These are phyloP conservation scores for Aspergillus chevalieri DNA, from an alignment of 2,329 filamentous ascomycete genomes.

Conservation along the genomic window DNA sequence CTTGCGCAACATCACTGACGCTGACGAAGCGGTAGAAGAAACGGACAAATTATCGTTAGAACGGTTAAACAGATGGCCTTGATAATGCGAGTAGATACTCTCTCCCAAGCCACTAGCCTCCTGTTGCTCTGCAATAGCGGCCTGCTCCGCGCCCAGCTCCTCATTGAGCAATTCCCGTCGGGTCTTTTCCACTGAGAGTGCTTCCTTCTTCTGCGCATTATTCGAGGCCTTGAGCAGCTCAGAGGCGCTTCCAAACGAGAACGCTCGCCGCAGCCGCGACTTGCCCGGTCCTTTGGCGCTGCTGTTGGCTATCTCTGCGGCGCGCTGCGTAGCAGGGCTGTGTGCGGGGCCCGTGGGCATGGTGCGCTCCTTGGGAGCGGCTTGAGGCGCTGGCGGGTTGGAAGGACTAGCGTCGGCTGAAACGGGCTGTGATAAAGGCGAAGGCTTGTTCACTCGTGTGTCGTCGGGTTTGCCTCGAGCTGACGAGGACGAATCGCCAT, in stretches of 20 bases:
- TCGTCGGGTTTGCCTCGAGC: constrained; percentile 53
- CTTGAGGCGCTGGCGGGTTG: constrained; percentile 14
- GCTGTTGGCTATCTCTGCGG: constrained; percentile 81
- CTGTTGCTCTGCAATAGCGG: constrained; percentile 83
- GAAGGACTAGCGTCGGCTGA: constrained; percentile 38
- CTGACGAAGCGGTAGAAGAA: constrained; percentile 44
- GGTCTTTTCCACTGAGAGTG: constrained; percentile 49
- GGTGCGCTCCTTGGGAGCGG: constrained; percentile 17
- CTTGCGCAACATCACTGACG: constrained; percentile 65
- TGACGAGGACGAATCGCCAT: neutral
- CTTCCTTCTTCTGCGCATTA: constrained; percentile 39
- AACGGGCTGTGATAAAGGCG: constrained; percentile 66
- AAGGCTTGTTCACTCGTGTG: constrained; percentile 58
- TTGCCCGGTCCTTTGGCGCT: constrained; percentile 74
- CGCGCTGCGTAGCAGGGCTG: constrained; percentile 74
- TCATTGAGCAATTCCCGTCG: constrained; percentile 62
- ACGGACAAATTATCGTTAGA: constrained; percentile 82
- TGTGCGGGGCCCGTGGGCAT: constrained; percentile 27
- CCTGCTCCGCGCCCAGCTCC: constrained; percentile 78
- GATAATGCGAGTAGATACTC: constrained; percentile 77
- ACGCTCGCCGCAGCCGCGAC: constrained; percentile 77
- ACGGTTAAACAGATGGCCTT: constrained; percentile 74
- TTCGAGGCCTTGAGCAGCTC: constrained; percentile 75
- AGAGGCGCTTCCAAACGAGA: constrained; percentile 93
- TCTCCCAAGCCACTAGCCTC: constrained; percentile 87